Conservation (phyloP, 371 early-diverging fungal species). For the Mucor sp. region DNA sequence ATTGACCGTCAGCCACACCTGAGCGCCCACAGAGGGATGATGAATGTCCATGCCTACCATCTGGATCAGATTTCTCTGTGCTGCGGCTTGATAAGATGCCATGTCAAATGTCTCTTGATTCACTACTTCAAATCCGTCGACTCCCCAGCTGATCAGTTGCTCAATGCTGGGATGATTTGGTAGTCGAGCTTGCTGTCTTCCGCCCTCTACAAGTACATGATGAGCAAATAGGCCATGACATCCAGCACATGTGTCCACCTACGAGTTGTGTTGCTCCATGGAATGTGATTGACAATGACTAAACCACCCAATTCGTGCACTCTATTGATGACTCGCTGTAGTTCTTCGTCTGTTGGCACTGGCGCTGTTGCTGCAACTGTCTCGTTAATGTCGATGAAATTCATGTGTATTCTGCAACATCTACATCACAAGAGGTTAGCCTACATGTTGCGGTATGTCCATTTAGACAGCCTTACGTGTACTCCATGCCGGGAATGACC, state of each 20-base stretch:
- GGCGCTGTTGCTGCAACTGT: constrained; percentile 59
- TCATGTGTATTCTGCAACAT: constrained; percentile 80
- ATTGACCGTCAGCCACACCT: constrained; percentile 68
- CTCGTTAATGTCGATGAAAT: constrained; percentile 73
- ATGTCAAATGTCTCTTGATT: constrained; percentile 67
- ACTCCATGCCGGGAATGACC: constrained; percentile 77
- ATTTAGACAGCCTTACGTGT: constrained; percentile 38
- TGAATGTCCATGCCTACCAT: constrained; percentile 77
- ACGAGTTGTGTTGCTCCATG: constrained; percentile 75
- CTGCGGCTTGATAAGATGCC: constrained; percentile 56
- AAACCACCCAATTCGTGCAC: constrained; percentile 73
- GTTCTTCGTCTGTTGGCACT: constrained; percentile 66
- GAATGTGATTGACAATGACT: constrained; percentile 82
- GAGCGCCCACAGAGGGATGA: constrained; percentile 59
- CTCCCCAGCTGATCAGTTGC: constrained; percentile 65
- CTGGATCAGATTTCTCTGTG: constrained; percentile 45
- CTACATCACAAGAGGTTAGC: constrained; percentile 17
- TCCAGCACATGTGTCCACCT: constrained; percentile 7
- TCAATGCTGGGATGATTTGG: constrained; percentile 69
- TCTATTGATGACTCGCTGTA: constrained; percentile 59
- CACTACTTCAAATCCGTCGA: constrained; percentile 75
- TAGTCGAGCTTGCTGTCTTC: constrained; percentile 60
- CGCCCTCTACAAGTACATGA: constrained; percentile 34
- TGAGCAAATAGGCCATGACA: neutral
- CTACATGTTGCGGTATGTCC: too few relatives aligned